Conservation (phyloP, 306 rosid species). For the Gillenia trifoliata region DNA sequence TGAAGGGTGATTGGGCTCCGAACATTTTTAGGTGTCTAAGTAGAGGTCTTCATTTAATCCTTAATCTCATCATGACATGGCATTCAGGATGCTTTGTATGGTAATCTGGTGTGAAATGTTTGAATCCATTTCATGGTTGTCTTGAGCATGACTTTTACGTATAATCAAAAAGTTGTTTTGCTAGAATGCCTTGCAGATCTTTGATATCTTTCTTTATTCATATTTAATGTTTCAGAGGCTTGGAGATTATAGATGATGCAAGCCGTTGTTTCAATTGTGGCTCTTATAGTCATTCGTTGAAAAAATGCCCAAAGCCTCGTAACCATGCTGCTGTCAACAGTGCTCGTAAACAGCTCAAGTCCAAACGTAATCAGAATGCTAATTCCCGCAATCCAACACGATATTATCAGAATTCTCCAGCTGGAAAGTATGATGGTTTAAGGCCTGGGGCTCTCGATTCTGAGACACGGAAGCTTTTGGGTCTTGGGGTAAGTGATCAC, state of each 20-base stretch:
- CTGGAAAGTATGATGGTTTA: conserved; percentile 88
- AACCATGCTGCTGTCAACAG: conserved; percentile 65
- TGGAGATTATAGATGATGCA: conserved; percentile 66
- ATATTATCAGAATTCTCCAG: conserved; percentile 76
- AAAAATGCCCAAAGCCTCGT: conserved; percentile 77
- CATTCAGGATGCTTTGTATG: background rate
- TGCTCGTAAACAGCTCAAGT: conserved; percentile 77
- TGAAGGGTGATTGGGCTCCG: background rate
- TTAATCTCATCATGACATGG: background rate
- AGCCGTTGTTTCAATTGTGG: conserved; percentile 95
- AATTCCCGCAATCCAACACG: conserved; percentile 73
- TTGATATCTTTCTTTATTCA: background rate
- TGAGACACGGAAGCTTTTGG: conserved; percentile 72
- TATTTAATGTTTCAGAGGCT: conserved; percentile 46
- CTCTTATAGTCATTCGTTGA: conserved; percentile 78
- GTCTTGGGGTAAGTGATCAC: conserved; percentile 61
- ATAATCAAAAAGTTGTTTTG: background rate
- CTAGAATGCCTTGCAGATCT: conserved; percentile 9
- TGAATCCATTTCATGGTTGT: background rate
- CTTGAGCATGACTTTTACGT: background rate
- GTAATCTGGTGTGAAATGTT: background rate
- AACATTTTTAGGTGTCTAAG: background rate
- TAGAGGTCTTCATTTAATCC: background rate
- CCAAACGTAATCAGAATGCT: conserved; percentile 55
- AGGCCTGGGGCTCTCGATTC: conserved; percentile 82